phyloP scores from a whole-genome alignment of 2,329 filamentous ascomycete species.

The Trichoderma brevicompactum region DNA sequence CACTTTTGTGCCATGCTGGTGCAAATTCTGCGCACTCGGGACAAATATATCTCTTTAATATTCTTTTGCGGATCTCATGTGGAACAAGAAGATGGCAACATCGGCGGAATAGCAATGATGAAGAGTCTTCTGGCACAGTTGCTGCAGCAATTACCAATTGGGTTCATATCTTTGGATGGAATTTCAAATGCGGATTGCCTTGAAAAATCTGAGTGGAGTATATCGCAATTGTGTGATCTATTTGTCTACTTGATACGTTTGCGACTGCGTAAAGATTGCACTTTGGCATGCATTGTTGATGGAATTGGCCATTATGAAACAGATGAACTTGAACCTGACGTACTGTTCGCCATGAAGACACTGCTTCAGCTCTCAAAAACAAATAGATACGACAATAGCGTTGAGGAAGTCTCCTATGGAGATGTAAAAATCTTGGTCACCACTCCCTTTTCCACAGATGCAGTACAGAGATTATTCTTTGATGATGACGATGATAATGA shows the following conservation, averaged over 20 bases:
- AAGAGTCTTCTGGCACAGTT: conserved; percentile 21
- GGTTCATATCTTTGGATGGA: background rate
- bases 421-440: background rate
- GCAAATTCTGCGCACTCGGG: conserved; percentile 1
- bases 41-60: background rate
- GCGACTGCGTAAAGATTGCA: background rate
- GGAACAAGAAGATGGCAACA: conserved; percentile 10
- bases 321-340: background rate
- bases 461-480: conserved; percentile 1
- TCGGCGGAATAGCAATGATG: conserved; percentile 4
- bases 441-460: background rate
- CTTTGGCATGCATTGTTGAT: conserved; percentile 9
- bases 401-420: background rate
- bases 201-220: background rate
- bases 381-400: no score
- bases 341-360: background rate
- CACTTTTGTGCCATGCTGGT: conserved; percentile 12
- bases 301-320: conserved; percentile 5
- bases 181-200: background rate
- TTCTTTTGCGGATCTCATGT: conserved; percentile 23
- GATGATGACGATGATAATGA: background rate
- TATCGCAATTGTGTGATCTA: conserved; percentile 3
- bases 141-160: background rate
- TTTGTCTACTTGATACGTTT: conserved; percentile 1
- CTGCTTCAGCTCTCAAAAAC: background rate